phyloP scores from a whole-genome alignment of 306 rosid genomes.

The Begonia peltatifolia region DNA sequence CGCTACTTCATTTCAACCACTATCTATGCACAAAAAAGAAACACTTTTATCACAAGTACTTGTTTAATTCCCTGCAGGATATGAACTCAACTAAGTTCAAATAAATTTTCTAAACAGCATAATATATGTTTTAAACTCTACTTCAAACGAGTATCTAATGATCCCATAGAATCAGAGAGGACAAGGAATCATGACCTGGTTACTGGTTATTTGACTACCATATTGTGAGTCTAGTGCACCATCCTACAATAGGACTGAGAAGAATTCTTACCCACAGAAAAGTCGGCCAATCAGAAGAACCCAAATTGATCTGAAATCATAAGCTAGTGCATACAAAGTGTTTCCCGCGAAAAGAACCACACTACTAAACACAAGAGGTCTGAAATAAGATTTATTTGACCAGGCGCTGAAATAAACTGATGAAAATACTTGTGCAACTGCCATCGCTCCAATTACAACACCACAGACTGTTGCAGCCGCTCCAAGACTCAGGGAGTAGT shows the following conservation, averaged over 20 bases:
- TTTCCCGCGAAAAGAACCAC: constrained; percentile 69
- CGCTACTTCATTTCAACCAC: too few species aligned
- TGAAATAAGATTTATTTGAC: constrained; percentile 94
- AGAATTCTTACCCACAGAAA: constrained; percentile 76
- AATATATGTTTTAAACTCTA: too few species aligned
- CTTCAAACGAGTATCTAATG: too few species aligned
- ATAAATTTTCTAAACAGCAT: too few species aligned
- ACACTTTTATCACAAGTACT: too few species aligned
- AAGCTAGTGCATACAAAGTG: constrained; percentile 76
- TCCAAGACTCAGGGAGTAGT: constrained; percentile 91
- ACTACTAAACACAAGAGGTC: constrained; percentile 94
- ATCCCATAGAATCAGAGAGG: too few species aligned
- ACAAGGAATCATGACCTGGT: too few species aligned
- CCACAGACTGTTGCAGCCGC: constrained; percentile 99
- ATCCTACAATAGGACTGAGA: background rate
- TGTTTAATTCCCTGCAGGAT: too few species aligned
- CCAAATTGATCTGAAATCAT: constrained; percentile 68
- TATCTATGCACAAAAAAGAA: too few species aligned
- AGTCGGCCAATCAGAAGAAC: constrained; percentile 91
- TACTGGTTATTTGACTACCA: background rate
- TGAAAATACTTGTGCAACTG: constrained; percentile 95
- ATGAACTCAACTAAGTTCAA: too few species aligned
- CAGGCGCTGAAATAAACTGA: constrained; percentile 98
- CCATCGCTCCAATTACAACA: constrained; percentile 94
- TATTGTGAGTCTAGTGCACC: too few species aligned